A percentile compares a stretch with the other conserved stretches of the same genome.
phyloP scores from a whole-genome alignment of 257 asterid genomes.

The Nicotiana attenuata region DNA sequence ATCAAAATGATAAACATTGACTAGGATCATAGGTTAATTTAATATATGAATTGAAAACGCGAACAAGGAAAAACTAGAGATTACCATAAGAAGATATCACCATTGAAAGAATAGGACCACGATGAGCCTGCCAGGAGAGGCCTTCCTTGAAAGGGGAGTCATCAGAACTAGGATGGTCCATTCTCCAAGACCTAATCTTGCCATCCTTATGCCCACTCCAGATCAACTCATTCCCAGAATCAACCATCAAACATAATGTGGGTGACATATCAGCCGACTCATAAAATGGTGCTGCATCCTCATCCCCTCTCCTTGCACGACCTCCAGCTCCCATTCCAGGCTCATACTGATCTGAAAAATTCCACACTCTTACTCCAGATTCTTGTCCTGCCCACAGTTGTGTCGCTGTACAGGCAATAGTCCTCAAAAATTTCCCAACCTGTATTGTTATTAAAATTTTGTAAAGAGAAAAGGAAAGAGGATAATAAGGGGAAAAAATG shows the following conservation, averaged over 20 bases:
- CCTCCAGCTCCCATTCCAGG: constrained; percentile 65
- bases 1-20: not conserved
- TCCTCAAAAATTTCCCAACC: constrained; percentile 65
- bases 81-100: constrained; percentile 79
- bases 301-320: constrained; percentile 80
- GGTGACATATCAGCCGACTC: constrained; percentile 72
- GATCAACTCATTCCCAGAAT: constrained; percentile 67
- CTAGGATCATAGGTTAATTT: not conserved
- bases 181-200: constrained; percentile 81
- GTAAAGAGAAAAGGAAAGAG: not conserved
- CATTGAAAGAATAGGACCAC: constrained; percentile 73
- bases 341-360: constrained; percentile 61
- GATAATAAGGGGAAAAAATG: not conserved
- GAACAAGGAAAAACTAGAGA: not conserved
- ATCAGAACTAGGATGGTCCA: constrained; percentile 56
- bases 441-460: constrained; percentile 1
- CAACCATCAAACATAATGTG: constrained; percentile 61
- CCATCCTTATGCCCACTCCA: constrained; percentile 99
- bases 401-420: constrained; percentile 68
- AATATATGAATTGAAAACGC: not conserved
- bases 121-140: constrained; percentile 93
- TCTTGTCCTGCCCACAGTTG: constrained; percentile 97
- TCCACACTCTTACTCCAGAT: constrained; percentile 90
- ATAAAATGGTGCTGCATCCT: constrained; percentile 83
- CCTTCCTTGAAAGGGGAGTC: constrained; percentile 64